Conservation (phyloP, 148 eudicot species). For the Beta vulgaris region DNA sequence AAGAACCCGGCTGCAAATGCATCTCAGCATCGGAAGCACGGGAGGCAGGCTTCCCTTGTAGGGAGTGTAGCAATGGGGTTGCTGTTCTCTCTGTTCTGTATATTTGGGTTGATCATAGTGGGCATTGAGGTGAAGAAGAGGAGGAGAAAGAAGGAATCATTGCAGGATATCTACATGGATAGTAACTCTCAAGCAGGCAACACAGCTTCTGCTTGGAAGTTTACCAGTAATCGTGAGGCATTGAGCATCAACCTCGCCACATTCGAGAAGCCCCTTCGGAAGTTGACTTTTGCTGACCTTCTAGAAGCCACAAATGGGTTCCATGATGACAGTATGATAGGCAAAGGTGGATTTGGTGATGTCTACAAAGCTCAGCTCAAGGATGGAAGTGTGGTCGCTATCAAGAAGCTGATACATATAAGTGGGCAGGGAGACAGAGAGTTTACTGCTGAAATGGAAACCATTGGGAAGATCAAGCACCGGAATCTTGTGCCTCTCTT, state of each 20-base stretch:
- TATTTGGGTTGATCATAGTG: conserved; percentile 61
- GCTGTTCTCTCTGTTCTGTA: conserved; percentile 67
- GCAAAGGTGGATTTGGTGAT: conserved; percentile 94
- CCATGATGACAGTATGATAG: conserved; percentile 63
- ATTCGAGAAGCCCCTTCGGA: conserved; percentile 72
- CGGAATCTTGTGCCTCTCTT: conserved; percentile 78
- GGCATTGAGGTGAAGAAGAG: conserved; percentile 56
- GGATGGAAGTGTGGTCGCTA: conserved; percentile 77
- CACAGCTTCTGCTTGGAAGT: conserved; percentile 53
- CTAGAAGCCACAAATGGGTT: conserved; percentile 87
- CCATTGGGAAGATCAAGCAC: conserved; percentile 87
- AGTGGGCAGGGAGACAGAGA: conserved; percentile 93
- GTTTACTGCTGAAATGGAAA: conserved; percentile 91
- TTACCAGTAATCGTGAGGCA: conserved; percentile 64
- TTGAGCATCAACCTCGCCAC: conserved; percentile 76
- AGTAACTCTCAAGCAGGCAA: conserved; percentile 59
- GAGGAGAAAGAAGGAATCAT: conserved; percentile 55
- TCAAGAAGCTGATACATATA: conserved; percentile 78
- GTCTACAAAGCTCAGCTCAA: conserved; percentile 85
- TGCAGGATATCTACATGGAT: conserved; percentile 56
- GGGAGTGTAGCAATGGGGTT: conserved; percentile 83
- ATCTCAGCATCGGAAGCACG: conserved; percentile 36
- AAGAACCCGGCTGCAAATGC: conserved; percentile 17
- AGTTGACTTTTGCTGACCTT: conserved; percentile 84
- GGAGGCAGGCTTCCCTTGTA: conserved; percentile 58